These are phyloP conservation scores for Zygotorulaspora danielsina DNA, from an alignment of 805 yeast species.

Conservation along the genomic window DNA sequence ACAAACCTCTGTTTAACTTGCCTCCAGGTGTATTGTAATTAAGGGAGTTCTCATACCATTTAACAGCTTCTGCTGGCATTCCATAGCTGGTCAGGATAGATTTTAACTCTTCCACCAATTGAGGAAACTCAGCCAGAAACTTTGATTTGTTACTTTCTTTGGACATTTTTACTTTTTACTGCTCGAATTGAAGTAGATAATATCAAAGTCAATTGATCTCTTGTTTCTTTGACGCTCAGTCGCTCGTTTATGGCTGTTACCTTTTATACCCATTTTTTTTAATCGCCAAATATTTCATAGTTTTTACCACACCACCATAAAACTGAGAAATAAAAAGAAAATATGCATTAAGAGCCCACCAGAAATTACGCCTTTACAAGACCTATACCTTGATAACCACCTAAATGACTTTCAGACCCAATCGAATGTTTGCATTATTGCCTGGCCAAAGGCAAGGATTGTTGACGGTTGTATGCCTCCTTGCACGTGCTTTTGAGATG, in stretches of 20 bases:
- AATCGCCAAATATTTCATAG: slow-evolving; percentile 1
- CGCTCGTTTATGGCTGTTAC: slow-evolving; percentile 1
- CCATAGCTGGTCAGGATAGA: slow-evolving; percentile 61
- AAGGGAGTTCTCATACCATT: slow-evolving; percentile 73
- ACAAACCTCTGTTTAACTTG: slow-evolving; percentile 90
- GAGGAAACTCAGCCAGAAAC: slow-evolving; percentile 68
- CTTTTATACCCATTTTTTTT: slow-evolving; percentile 1
- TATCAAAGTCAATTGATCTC: background rate
- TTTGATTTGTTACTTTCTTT: slow-evolving; percentile 41
- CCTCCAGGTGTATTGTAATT: slow-evolving; percentile 94
- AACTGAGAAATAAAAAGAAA: background rate
- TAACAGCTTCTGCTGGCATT: slow-evolving; percentile 79
- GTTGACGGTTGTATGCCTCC: too few species aligned
- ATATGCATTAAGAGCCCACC: background rate
- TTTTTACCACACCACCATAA: background rate
- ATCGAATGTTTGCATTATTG: too few species aligned
- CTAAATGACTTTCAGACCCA: background rate
- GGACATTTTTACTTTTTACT: slow-evolving; percentile 12
- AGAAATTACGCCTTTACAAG: too few species aligned
- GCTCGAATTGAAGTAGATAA: background rate
- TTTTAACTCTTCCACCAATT: slow-evolving; percentile 68
- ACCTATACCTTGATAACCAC: too few species aligned
- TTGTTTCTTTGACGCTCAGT: too few species aligned
- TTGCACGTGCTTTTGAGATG: too few species aligned
- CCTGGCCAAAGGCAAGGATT: too few species aligned